Base-by-base conservation (phyloP, 139 green algal species). In the Chlamydomonas sphaeroides region DNA sequence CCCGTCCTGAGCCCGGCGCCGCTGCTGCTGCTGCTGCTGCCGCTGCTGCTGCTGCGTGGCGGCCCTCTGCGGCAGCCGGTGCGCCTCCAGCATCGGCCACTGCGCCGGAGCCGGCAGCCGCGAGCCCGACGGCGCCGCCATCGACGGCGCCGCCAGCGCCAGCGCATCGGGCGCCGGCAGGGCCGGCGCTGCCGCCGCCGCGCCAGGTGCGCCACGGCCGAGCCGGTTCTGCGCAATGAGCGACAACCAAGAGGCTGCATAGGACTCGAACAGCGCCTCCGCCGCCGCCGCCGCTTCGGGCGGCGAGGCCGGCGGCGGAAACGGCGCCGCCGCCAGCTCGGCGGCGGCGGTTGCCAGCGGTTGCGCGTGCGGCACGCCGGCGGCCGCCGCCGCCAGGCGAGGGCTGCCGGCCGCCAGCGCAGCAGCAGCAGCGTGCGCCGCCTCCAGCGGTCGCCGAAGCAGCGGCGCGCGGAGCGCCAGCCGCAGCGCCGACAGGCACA, bases 221-320 rank as follows among this genome's bases (percentile, higher is more conserved):
- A 82, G 62, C 3, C 75, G 59, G 28, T 62, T 30, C 42, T 82
- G 74, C 26, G 74, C 61, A 15, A 80, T 69, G 59, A 80, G 74
- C 2, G 85, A 89, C 51, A 89, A 62, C 85, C 85, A 89, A 0
- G 85, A 72, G 1, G 83, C 85, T 20, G 85, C 80, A 48, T 83
- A 89, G 33, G 79, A 80, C 49, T 85, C 66, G 14, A 89, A 68
- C 28, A 89, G 59, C 2, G 61, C 32, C n/a, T 80, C 59, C 30
- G 65, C 77, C 36, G 71, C 74, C 42, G 45, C 65, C 10, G 65
- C 62, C 3, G 70, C 66, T 33, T 63, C 33, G 17, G 72, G 78
- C 36, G 45, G 21, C 65, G 53, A 6, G 35, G 66, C 33, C 35
- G 84, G 80, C 20, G 65, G 36, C 30, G 80, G 71, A 35, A 80